Evolutionary conservation across 805 yeast genomes (phyloP).

Genomic region (Candida railenensis): DNA sequence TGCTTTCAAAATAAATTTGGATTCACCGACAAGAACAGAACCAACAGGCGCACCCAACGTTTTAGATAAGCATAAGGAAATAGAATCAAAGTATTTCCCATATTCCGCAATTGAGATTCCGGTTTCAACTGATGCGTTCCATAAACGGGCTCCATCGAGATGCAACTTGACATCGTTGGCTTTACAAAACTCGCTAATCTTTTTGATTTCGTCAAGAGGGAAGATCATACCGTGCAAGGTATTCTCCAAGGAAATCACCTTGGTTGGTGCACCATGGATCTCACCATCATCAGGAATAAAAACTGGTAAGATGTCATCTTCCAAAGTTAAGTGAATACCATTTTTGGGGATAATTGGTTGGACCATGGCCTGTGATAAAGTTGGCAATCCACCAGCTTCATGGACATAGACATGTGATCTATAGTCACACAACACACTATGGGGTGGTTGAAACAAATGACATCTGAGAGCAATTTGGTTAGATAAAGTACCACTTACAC

Average conservation of each 20-base stretch:
- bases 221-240: constrained; percentile 80
- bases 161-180: constrained; percentile 63
- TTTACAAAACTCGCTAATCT: constrained; percentile 70
- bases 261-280: constrained; percentile 87
- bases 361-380: constrained; percentile 89
- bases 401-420: constrained; percentile 79
- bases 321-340: constrained; percentile 74
- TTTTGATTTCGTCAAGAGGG: constrained; percentile 75
- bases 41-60: constrained; percentile 95
- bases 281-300: constrained; percentile 74
- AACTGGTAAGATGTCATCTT: constrained; percentile 61
- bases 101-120: constrained; percentile 68
- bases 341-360: constrained; percentile 77
- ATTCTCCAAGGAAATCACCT: constrained; percentile 80
- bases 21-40: constrained; percentile 73
- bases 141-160: constrained; percentile 93
- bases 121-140: constrained; percentile 83
- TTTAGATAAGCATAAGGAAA: constrained; percentile 85
- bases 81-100: constrained; percentile 80
- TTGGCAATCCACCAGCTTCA: constrained; percentile 92
- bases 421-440: constrained; percentile 80
- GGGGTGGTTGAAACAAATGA: constrained; percentile 78
- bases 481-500: constrained; percentile 87
- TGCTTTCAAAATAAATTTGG: constrained; percentile 60
- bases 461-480: constrained; percentile 84